Evolutionary conservation across 73 alveolate species (phyloP).

Genomic region (Uronychia setigera): DNA sequence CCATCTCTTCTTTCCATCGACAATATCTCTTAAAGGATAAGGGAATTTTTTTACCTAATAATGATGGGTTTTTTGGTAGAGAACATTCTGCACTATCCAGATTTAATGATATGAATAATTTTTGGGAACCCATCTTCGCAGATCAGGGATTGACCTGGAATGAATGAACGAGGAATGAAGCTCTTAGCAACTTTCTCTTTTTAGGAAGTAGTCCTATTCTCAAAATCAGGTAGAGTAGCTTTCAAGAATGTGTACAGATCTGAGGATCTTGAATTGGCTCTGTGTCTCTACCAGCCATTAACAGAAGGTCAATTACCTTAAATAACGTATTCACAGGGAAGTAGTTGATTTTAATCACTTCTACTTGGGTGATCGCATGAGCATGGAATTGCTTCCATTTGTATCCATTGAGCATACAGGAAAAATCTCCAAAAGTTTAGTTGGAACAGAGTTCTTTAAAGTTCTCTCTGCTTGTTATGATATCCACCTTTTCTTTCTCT

Average conservation of each 20-base stretch:
- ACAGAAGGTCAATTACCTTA: neutral
- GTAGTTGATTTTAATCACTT: neutral
- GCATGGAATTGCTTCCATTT: neutral
- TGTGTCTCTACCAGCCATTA: neutral
- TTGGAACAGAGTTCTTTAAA: neutral
- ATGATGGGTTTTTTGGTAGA: neutral
- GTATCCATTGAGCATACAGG: neutral
- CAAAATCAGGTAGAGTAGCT: neutral
- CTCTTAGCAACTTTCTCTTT: neutral
- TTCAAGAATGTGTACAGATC: neutral
- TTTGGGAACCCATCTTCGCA: neutral
- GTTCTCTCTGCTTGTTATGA: neutral
- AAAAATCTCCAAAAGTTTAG: neutral
- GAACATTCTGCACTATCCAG: neutral
- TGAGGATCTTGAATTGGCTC: neutral
- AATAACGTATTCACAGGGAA: neutral
- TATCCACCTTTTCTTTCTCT: neutral
- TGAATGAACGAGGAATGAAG: neutral
- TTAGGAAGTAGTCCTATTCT: neutral
- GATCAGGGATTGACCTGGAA: neutral
- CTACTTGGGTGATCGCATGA: neutral
- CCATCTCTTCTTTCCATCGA: neutral
- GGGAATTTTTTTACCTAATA: neutral
- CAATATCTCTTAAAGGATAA: neutral
- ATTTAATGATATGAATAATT: neutral